These are phyloP conservation scores for Xerocomus brunneocitrinus DNA, from an alignment of 768 basidiomycete genomes.

Conservation along the genomic window DNA sequence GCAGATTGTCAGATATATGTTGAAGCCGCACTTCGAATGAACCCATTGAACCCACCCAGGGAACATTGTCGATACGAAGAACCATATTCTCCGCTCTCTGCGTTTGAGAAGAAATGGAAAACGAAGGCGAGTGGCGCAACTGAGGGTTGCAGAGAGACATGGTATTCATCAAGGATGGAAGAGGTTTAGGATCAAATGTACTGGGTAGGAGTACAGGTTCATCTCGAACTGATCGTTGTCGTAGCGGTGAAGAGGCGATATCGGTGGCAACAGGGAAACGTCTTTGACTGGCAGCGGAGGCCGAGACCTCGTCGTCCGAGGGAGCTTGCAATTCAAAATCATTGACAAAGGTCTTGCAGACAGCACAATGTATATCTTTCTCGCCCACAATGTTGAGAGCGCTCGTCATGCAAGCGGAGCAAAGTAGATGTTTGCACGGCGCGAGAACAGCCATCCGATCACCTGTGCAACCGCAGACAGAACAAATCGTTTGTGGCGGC, in stretches of 20 bases:
- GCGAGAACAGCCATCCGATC: conserved; percentile 59
- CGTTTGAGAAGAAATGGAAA: conserved; percentile 6
- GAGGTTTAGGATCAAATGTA: conserved; percentile 19
- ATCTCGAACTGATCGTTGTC: conserved; percentile 22
- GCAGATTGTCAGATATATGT: conserved; percentile 5
- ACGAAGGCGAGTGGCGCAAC: conserved; percentile 11
- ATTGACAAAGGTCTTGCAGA: conserved; percentile 65
- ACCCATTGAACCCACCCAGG: conserved; percentile 69
- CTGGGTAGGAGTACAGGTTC: conserved; percentile 28
- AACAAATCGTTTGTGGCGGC: conserved; percentile 40
- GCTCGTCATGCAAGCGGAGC: conserved; percentile 78
- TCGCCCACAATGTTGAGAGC: conserved; percentile 87
- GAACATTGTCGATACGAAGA: conserved; percentile 82
- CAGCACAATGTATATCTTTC: conserved; percentile 82
- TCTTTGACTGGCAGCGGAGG: conserved; percentile 12
- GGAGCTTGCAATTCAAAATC: conserved; percentile 55
- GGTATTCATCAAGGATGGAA: conserved; percentile 33
- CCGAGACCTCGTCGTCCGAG: conserved; percentile 24
- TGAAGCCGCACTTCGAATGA: neutral
- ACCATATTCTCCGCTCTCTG: conserved; percentile 47
- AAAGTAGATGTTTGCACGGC: conserved; percentile 73
- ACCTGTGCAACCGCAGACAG: conserved; percentile 54
- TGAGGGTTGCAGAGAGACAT: conserved; percentile 28
- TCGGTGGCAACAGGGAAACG: conserved; percentile 12
- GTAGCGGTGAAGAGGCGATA: conserved; percentile 17